phyloP scores from a whole-genome alignment of 306 rosid genomes.

The Inga oerstediana region DNA sequence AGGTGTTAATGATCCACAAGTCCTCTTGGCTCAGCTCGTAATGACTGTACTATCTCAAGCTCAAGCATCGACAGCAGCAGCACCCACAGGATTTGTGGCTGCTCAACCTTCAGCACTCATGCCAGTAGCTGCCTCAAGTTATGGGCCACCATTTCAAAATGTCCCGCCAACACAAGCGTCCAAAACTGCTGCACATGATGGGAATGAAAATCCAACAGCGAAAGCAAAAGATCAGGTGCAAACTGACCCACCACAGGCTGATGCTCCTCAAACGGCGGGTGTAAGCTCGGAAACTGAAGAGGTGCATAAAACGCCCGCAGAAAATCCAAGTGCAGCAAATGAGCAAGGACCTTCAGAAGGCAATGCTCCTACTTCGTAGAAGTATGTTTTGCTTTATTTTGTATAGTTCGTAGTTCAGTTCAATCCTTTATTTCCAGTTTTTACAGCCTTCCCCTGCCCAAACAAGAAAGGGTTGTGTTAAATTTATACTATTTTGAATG shows the following conservation, averaged over 20 bases:
- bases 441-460: neutral
- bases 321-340: slow-evolving; percentile 26
- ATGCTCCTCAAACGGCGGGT: slow-evolving; percentile 29
- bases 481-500: neutral
- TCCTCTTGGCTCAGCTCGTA: slow-evolving; percentile 70
- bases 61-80: slow-evolving; percentile 42
- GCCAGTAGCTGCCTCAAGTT: slow-evolving; percentile 25
- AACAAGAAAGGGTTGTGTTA: neutral
- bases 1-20: slow-evolving; percentile 69
- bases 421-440: neutral
- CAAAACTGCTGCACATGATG: slow-evolving; percentile 7
- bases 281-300: slow-evolving; percentile 34
- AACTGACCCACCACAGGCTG: neutral
- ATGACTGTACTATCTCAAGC: slow-evolving; percentile 58
- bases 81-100: slow-evolving; percentile 20
- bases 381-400: neutral
- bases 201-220: slow-evolving; percentile 14
- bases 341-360: slow-evolving; percentile 21
- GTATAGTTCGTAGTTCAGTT: neutral
- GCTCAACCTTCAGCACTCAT: slow-evolving; percentile 28
- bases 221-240: slow-evolving; percentile 22
- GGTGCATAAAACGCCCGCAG: neutral
- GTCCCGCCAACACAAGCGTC: slow-evolving; percentile 21
- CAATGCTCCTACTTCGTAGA: slow-evolving; percentile 23
- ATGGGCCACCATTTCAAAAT: slow-evolving; percentile 16